A percentile compares a stretch with the other conserved stretches of the same genome.
Conservation (phyloP, 495 filamentous ascomycete species). For the Trichoderma asperelloides region DNA sequence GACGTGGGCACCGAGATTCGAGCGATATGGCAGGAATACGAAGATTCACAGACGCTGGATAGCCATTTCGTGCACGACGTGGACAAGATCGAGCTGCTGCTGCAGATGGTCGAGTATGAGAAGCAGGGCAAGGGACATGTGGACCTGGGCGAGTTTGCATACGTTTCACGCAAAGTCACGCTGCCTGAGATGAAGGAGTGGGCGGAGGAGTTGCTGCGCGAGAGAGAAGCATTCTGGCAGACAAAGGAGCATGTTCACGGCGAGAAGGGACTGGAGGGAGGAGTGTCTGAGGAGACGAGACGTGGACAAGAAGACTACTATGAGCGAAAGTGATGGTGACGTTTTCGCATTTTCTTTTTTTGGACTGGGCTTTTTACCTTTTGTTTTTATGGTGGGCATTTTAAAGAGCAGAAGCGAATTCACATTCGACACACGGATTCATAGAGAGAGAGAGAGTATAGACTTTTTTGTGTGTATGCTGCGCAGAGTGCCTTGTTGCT, state of each 20-base stretch:
- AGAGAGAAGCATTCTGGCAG: constrained; percentile 70
- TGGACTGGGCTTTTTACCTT: not conserved
- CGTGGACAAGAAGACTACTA: constrained; percentile 37
- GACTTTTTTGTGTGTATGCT: not conserved
- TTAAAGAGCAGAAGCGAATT: not conserved
- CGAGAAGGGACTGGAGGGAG: constrained; percentile 30
- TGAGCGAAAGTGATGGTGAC: constrained; percentile 16
- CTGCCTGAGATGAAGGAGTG: constrained; percentile 72
- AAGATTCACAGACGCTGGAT: constrained; percentile 73
- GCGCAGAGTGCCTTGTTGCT: too few relatives aligned
- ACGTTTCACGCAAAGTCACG: constrained; percentile 62
- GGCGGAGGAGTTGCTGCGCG: constrained; percentile 64
- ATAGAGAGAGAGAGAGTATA: constrained; percentile 3
- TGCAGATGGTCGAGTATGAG: constrained; percentile 98
- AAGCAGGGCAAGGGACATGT: constrained; percentile 50
- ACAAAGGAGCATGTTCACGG: constrained; percentile 30
- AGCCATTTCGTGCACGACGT: constrained; percentile 89
- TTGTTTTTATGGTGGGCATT: not conserved
- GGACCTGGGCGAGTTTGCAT: constrained; percentile 77
- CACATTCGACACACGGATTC: not conserved
- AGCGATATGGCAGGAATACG: constrained; percentile 85
- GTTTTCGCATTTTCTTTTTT: not conserved
- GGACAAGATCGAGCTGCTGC: constrained; percentile 87
- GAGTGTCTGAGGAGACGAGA: constrained; percentile 24
- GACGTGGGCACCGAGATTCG: constrained; percentile 57